Conservation (phyloP, 805 yeast genomes). For the Nakazawaea sp. region DNA sequence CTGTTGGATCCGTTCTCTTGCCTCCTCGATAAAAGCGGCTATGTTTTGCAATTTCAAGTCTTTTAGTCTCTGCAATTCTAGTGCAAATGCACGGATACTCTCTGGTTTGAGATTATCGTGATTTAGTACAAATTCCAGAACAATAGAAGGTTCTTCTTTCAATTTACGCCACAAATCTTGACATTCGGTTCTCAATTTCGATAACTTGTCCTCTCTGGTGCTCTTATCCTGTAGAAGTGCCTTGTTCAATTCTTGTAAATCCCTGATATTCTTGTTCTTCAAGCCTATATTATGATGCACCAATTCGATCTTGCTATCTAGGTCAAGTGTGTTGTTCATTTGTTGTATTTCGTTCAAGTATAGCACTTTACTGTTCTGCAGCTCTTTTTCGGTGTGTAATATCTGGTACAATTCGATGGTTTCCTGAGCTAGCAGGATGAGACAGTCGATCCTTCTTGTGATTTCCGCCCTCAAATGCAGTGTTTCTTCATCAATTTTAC, state of each 20-base stretch:
- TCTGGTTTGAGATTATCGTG: conserved; percentile 41
- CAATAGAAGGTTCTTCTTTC: conserved; percentile 25
- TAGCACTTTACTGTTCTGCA: conserved; percentile 12
- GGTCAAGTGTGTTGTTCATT: conserved; percentile 9
- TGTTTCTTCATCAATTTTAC: conserved; percentile 22
- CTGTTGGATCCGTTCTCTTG: conserved; percentile 50
- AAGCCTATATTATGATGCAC: conserved; percentile 19
- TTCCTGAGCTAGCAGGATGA: conserved; percentile 14
- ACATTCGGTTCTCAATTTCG: conserved; percentile 26
- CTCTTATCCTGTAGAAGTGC: conserved; percentile 24
- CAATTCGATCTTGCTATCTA: conserved; percentile 13
- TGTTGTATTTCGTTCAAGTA: conserved; percentile 7
- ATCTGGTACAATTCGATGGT: conserved; percentile 3
- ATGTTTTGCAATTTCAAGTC: conserved; percentile 57
- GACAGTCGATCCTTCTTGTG: conserved; percentile 14
- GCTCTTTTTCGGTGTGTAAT: conserved; percentile 5
- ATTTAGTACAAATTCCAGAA: conserved; percentile 29
- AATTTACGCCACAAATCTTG: conserved; percentile 37
- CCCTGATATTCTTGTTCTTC: conserved; percentile 12
- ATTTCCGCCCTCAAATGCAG: conserved; percentile 18
- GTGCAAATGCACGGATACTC: conserved; percentile 43
- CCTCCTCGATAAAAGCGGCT: conserved; percentile 58
- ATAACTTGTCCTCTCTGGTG: conserved; percentile 29
- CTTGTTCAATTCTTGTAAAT: conserved; percentile 12
- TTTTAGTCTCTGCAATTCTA: conserved; percentile 51